A percentile compares a stretch with the other conserved stretches of the same genome.
phyloP scores from a whole-genome alignment of 805 yeast genomes.

The Maudiozyma bulderi region DNA sequence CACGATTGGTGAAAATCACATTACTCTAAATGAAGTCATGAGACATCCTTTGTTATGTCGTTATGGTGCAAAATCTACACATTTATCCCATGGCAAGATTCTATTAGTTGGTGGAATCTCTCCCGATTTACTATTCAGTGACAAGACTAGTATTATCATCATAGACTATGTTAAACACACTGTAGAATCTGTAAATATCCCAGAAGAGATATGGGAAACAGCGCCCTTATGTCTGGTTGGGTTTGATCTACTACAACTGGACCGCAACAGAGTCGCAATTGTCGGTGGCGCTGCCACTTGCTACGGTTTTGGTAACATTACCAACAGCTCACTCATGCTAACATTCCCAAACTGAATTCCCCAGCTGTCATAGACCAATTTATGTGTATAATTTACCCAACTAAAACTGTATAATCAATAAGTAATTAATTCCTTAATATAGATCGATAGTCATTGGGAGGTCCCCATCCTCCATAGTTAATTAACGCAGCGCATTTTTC shows the following conservation, averaged over 20 bases:
- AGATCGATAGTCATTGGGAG: too few relatives aligned
- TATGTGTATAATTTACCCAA: too few relatives aligned
- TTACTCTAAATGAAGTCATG: conserved; percentile 14
- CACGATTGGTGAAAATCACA: conserved; percentile 9
- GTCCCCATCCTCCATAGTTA: too few relatives aligned
- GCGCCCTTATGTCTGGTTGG: conserved; percentile 41
- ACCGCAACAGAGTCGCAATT: conserved; percentile 13
- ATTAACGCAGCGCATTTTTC: too few relatives aligned
- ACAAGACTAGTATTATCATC: conserved; percentile 30
- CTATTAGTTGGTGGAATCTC: conserved; percentile 53
- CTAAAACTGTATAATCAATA: too few relatives aligned
- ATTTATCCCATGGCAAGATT: conserved; percentile 28
- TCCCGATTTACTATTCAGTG: conserved; percentile 27
- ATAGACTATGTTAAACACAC: conserved; percentile 18
- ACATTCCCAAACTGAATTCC: too few relatives aligned
- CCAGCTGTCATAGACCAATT: too few relatives aligned
- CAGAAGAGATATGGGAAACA: conserved; percentile 31
- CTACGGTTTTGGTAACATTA: too few relatives aligned
- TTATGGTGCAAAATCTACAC: conserved; percentile 38
- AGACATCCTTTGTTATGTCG: conserved; percentile 32
- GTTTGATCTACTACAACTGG: conserved; percentile 31
- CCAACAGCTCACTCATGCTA: too few relatives aligned
- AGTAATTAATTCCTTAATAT: too few relatives aligned
- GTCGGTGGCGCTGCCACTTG: conserved; percentile 28
- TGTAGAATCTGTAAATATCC: conserved; percentile 25